Percentiles rank a stretch among this genome's conserved stretches.
These are phyloP conservation scores for Haplosporangium gracile DNA, from an alignment of 192 early-diverging fungal genomes.

Conservation along the genomic window DNA sequence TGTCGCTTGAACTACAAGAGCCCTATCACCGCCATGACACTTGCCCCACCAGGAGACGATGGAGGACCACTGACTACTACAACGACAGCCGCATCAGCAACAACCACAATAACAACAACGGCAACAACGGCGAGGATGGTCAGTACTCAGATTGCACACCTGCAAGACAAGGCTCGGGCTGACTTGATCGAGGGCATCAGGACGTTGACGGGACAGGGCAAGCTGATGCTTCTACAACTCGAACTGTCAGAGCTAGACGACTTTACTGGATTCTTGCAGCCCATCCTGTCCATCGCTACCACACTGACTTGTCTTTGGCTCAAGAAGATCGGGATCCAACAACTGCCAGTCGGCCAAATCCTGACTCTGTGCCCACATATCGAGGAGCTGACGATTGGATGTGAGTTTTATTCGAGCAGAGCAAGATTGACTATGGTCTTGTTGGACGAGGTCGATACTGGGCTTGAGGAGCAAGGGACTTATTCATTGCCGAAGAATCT, in stretches of 20 bases:
- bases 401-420: background rate
- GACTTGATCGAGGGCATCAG: constrained; percentile 4
- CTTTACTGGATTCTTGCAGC: constrained; percentile 20
- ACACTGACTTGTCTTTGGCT: constrained; percentile 9
- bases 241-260: constrained; percentile 10
- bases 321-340: background rate
- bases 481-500: background rate
- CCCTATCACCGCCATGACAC: background rate
- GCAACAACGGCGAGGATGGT: background rate
- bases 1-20: background rate
- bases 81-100: background rate
- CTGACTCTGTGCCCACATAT: constrained; percentile 5
- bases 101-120: constrained; percentile 7
- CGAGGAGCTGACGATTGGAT: constrained; percentile 19
- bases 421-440: constrained; percentile 9
- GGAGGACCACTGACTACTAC: background rate
- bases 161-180: constrained; percentile 4
- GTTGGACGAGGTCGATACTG: background rate
- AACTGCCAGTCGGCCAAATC: constrained; percentile 1
- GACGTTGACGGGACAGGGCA: background rate
- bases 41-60: background rate
- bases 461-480: background rate
- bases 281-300: constrained; percentile 3
- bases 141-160: background rate
- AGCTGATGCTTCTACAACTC: constrained; percentile 12